These are phyloP conservation scores for Fusarium setosum DNA, from an alignment of 2,329 filamentous ascomycete species.

Conservation along the genomic window DNA sequence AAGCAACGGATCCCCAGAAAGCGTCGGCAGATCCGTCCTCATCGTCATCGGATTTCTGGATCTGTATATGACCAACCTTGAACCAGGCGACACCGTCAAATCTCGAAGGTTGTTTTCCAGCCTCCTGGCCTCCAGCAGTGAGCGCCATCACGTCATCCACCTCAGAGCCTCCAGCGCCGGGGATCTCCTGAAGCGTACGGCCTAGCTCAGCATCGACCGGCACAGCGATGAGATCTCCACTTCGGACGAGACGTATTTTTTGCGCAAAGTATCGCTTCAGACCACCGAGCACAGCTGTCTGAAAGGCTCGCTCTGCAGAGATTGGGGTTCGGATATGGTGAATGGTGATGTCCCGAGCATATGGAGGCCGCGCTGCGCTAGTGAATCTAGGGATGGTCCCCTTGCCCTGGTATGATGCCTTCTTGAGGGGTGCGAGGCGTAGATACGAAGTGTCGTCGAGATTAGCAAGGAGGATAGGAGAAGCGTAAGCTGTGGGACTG, in stretches of 20 bases:
- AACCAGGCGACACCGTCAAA: conserved; percentile 87
- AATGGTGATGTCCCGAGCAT: conserved; percentile 82
- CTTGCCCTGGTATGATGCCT: conserved; percentile 60
- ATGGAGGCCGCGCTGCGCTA: conserved; percentile 66
- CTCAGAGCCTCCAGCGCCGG: conserved; percentile 67
- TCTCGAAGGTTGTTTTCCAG: conserved; percentile 43
- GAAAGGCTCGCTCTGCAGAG: conserved; percentile 85
- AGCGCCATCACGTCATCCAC: conserved; percentile 77
- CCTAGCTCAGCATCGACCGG: conserved; percentile 89
- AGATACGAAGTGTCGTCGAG: conserved; percentile 82
- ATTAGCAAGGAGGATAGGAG: conserved; percentile 89
- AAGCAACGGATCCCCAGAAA: conserved; percentile 86
- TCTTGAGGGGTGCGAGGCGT: conserved; percentile 78
- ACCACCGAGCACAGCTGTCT: conserved; percentile 86
- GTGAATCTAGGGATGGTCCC: conserved; percentile 67
- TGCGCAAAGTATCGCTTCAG: conserved; percentile 90
- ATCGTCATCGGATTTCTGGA: conserved; percentile 63
- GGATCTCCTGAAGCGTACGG: conserved; percentile 81
- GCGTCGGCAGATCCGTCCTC: conserved; percentile 73
- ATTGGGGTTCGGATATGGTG: conserved; percentile 90
- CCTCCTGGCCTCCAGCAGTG: conserved; percentile 53
- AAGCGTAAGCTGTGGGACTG: conserved; percentile 77
- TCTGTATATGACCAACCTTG: conserved; percentile 80
- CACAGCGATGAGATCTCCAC: conserved; percentile 89
- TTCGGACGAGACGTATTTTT: conserved; percentile 83